These are phyloP conservation scores for Moesziomyces antarcticus DNA, from an alignment of 1,284 basidiomycete species.

Conservation along the genomic window DNA sequence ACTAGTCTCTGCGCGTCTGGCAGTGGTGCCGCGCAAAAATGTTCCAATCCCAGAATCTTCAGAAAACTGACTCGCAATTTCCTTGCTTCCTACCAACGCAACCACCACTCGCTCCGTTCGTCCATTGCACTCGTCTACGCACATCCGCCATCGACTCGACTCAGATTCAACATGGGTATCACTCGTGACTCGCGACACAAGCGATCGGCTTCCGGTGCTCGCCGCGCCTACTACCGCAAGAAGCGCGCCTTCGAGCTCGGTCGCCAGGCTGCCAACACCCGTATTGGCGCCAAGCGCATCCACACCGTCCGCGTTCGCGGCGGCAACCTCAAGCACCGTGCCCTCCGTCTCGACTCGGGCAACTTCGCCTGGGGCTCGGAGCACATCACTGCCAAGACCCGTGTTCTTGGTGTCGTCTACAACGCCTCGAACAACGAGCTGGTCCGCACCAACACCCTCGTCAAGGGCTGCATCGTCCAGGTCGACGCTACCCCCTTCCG, in stretches of 20 bases:
- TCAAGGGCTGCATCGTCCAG: slow-evolving; percentile 67
- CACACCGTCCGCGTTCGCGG: slow-evolving; percentile 67
- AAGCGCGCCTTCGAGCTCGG: slow-evolving; percentile 68
- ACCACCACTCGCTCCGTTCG: neutral
- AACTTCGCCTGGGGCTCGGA: slow-evolving; percentile 68
- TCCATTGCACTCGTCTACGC: neutral
- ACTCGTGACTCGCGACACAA: slow-evolving; percentile 68
- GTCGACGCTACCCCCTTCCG: slow-evolving; percentile 68
- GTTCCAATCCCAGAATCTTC: neutral
- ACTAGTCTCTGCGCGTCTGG: no score
- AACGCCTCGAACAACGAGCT: slow-evolving; percentile 69
- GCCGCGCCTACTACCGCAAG: slow-evolving; percentile 67
- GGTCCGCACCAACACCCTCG: slow-evolving; percentile 68
- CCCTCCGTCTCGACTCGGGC: slow-evolving; percentile 67
- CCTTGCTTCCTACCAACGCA: slow-evolving; percentile 4
- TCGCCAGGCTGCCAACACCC: slow-evolving; percentile 68
- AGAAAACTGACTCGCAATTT: slow-evolving; percentile 13
- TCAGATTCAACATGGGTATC: slow-evolving; percentile 66
- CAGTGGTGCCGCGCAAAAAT: no score
- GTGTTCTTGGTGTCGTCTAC: slow-evolving; percentile 68
- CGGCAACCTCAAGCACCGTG: slow-evolving; percentile 68
- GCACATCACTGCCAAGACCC: slow-evolving; percentile 68
- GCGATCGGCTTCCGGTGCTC: slow-evolving; percentile 66
- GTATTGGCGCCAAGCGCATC: slow-evolving; percentile 67
- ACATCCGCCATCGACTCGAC: neutral